Base-by-base conservation (phyloP, 257 asterid species). In the Osmanthus fragrans region DNA sequence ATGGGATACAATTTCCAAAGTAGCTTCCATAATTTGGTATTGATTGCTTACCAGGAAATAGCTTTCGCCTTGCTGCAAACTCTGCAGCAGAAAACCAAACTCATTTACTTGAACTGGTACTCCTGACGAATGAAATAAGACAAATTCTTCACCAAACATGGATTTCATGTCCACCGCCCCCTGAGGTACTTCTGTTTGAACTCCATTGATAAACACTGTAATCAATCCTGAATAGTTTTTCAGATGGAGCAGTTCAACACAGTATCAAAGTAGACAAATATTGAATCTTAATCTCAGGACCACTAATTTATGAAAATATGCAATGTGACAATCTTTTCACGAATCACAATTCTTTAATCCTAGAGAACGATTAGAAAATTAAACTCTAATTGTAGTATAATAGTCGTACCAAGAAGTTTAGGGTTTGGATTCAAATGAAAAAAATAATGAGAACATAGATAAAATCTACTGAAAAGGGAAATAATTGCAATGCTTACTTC, bases 61-160 rank as follows among this genome's bases (percentile, higher is more conserved):
- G 88, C 92, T 89, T 84, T 92, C 92, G 4, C 96, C 96, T 51
- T 88, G 94, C 81, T 86, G 89, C 86, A 92, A 84, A 70, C 87
- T 80, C 77, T 89, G 91, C 74, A 82, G 68, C 49, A 89, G 56
- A 73, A 85, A 72, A 29, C 97, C 97, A 49, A 78, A 84, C 25
- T 90, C 91, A 42, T 90, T 88, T 66, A 84, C 84, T 23, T 87
- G 80, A 2, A 90, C 71, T 9, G 90, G 93, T 21, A 88, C 37
- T 66, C 96, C 92, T 2, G 97, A 88, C 19, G 91, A 89, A 81
- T 90, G 95, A 82, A 77, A 75, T 39, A 90, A 30, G 40, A 82
- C 42, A 19, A 76, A 82, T 71, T 90, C 92, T 58, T 77, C 87
- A 0, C 90, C 94, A 30, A 87, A 88, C 85, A 89, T 79, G 4